Base-by-base conservation (phyloP, 2,329 filamentous ascomycete species). In the Penicillium sp. region DNA sequence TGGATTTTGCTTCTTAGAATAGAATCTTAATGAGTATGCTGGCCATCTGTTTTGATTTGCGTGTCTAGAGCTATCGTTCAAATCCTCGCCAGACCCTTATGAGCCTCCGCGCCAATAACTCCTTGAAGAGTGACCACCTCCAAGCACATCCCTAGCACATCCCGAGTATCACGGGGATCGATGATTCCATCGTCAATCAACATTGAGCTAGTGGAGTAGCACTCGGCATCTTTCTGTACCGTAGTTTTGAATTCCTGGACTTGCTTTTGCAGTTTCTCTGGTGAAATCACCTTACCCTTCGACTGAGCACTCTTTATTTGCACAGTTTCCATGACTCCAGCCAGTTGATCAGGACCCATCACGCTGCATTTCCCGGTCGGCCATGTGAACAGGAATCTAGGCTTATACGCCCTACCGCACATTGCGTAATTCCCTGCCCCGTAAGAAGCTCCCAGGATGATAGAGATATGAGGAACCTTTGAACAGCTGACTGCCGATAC, bases 391-490 rank as follows among this genome's bases (percentile, higher is more conserved):
- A 78, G 51, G 46, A 78, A 78, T 0, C 75, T 69, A 0, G 75
- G 75, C 17, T 62, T 62, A 55, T 76, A 78, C 1, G 72, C 46
- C 17, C 75, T 50, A 1, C 75, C 75, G 49, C 75, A 78, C 75
- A 78, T 78, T 21, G 75, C 75, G 51, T 78, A 78, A 53, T 78
- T 78, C 0, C 75, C 75, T 2, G 75, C 75, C 0, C 75, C 76
- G 44, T 78, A 78, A 0, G 75, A 77, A 0, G 76, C 70, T 0
- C 76, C 76, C 9, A 75, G 46, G 30, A 78, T 76, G 44, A 79
- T 68, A 18, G 67, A 72, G 46, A 79, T 77, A 54, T 77, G 74
- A 1, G 75, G 75, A 0, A 78, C 75, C 2, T 66, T 70, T 3
- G 74, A 77, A 46, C 69, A 73, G 51, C 67, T 71, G 7, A 78